These are phyloP conservation scores for Zoysia pacifica DNA, from an alignment of 176 grass and related monocot genomes.

Conservation along the genomic window DNA sequence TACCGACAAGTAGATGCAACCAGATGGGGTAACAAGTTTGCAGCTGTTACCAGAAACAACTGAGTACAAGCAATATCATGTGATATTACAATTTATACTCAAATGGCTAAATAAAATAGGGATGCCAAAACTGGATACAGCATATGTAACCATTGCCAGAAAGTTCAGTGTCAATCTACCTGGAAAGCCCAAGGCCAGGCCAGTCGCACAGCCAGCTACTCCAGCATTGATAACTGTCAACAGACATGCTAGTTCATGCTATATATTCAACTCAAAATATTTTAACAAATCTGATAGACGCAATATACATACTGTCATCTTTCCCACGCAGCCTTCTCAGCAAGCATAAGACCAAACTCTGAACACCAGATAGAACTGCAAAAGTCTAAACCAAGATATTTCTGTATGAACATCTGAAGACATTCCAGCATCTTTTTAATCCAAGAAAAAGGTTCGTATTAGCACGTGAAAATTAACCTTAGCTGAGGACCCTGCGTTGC, in stretches of 20 bases:
- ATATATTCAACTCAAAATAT: not conserved
- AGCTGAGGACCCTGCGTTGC: constrained; percentile 76
- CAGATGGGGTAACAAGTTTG: not conserved
- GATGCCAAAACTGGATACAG: not conserved
- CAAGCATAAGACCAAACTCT: constrained; percentile 88
- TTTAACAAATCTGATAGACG: not conserved
- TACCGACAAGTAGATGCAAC: not conserved
- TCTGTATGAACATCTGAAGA: not conserved
- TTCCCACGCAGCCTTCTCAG: constrained; percentile 87
- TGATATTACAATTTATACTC: not conserved
- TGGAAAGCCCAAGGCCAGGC: constrained; percentile 91
- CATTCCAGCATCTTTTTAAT: not conserved
- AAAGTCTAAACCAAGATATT: constrained; percentile 71
- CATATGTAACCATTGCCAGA: not conserved
- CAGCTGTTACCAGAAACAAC: too few relatives aligned
- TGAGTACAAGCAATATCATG: not conserved
- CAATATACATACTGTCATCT: constrained; percentile 76
- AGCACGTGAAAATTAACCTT: constrained; percentile 57
- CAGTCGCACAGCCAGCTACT: constrained; percentile 88
- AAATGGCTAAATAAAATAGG: not conserved
- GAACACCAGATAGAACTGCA: constrained; percentile 88
- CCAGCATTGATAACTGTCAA: constrained; percentile 80
- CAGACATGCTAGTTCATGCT: constrained; percentile 35
- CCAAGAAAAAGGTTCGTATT: constrained; percentile 5
- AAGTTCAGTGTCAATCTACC: constrained; percentile 50